Conservation (phyloP, 2,329 filamentous ascomycete genomes). For the Cordyceps cateniannulata region DNA sequence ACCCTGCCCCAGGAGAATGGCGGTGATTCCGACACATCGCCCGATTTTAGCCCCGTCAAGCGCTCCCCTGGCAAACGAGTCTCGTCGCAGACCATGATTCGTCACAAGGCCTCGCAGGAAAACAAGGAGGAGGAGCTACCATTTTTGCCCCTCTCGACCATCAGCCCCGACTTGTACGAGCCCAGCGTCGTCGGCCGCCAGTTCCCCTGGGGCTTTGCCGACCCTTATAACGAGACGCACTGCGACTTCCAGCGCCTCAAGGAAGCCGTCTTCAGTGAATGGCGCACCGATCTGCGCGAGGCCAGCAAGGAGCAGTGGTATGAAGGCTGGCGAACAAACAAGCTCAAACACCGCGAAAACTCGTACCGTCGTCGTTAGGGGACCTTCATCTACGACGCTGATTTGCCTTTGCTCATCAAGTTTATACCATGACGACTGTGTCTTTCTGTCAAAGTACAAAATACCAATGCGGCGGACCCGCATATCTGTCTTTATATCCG, state of each 20-base stretch:
- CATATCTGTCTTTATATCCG: neutral
- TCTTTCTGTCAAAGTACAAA: neutral
- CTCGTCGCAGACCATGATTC: slow-evolving; percentile 40
- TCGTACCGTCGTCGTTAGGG: slow-evolving; percentile 29
- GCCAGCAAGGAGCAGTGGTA: slow-evolving; percentile 91
- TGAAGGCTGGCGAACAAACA: slow-evolving; percentile 82
- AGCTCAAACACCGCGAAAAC: slow-evolving; percentile 51
- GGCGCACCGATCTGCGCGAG: slow-evolving; percentile 85
- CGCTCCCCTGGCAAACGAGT: slow-evolving; percentile 32
- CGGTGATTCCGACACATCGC: neutral
- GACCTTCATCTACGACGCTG: slow-evolving; percentile 12
- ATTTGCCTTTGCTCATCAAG: slow-evolving; percentile 11
- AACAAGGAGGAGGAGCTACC: slow-evolving; percentile 50
- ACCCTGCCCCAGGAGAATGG: slow-evolving; percentile 31
- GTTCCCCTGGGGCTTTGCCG: slow-evolving; percentile 95
- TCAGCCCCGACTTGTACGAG: slow-evolving; percentile 90
- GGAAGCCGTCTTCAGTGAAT: slow-evolving; percentile 88
- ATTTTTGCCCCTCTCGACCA: slow-evolving; percentile 81
- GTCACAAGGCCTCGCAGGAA: slow-evolving; percentile 38
- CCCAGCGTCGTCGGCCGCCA: slow-evolving; percentile 71
- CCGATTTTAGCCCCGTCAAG: neutral
- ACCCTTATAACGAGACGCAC: slow-evolving; percentile 84
- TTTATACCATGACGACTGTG: slow-evolving; percentile 4
- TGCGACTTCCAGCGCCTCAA: slow-evolving; percentile 91
- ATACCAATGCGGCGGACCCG: slow-evolving; percentile 4